Evolutionary conservation across 257 asterid species (phyloP).

Genomic region (Eucommia ulmoides): DNA sequence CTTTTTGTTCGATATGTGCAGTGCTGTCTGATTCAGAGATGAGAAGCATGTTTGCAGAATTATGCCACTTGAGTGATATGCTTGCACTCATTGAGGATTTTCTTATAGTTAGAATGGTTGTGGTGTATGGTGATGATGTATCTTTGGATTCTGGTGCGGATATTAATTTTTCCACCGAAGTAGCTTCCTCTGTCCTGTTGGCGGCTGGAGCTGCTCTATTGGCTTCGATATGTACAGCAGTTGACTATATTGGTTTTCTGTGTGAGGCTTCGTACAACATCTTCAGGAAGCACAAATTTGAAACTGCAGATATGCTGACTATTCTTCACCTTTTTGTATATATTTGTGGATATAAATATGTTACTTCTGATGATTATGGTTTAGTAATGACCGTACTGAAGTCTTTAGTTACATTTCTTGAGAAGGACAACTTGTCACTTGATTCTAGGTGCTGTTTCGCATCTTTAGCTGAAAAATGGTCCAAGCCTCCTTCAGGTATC

Average conservation of each 20-base stretch:
- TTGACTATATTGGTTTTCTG: conserved; percentile 54
- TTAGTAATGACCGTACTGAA: conserved; percentile 52
- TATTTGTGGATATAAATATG: conserved; percentile 50
- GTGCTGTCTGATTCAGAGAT: conserved; percentile 39
- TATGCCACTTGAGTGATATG: conserved; percentile 41
- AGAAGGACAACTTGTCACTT: conserved; percentile 27
- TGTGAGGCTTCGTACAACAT: conserved; percentile 73
- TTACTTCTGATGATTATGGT: conserved; percentile 37
- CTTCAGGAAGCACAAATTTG: conserved; percentile 27
- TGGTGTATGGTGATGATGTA: conserved; percentile 27
- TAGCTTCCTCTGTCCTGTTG: conserved; percentile 43
- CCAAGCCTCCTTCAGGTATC: conserved; percentile 26
- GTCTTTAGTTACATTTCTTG: conserved; percentile 56
- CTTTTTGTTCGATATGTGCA: conserved; percentile 29
- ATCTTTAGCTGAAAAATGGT: conserved; percentile 16
- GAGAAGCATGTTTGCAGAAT: conserved; percentile 38
- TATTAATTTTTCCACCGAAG: conserved; percentile 25
- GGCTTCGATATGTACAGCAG: conserved; percentile 62
- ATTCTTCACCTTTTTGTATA: conserved; percentile 70
- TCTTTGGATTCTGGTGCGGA: conserved; percentile 27
- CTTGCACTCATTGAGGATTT: conserved; percentile 55
- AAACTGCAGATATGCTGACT: conserved; percentile 29
- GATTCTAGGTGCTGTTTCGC: conserved; percentile 12
- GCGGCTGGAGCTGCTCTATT: conserved; percentile 52
- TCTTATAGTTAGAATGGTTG: conserved; percentile 37